Evolutionary conservation across 768 basidiomycete genomes (phyloP), one percentile per base, ranked within the genome.

Genomic region (Tylopilus balloui): DNA sequence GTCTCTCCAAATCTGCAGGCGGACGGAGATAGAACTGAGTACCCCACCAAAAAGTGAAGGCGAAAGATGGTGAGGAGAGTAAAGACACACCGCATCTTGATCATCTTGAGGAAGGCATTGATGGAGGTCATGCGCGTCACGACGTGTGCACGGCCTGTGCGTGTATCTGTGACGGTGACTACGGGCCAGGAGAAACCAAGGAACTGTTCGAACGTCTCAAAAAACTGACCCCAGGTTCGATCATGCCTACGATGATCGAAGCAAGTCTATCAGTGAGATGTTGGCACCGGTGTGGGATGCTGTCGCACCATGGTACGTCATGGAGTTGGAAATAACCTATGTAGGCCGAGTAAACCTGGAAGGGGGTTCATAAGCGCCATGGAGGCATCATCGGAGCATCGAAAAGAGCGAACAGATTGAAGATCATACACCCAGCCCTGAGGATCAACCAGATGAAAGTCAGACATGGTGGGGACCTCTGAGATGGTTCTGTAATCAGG

Each of bases 161-260:
- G 76, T 36, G 73, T 62, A 62, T 90, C 86, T 29, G 89, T 90
- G 37, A 88, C 78, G 1, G 81, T 81, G 52, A 92, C 84, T 15
- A 79, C 81, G 5, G 89, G 89, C 89, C 88, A 92, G 34, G 84
- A 86, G 64, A 90, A 91, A 12, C 78, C 73, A 29, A 92, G 73
- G 65, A 92, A 92, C 24, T 79, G 80, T 41, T 87, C 85, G 61
- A 91, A 91, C 0, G 84, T 78, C 41, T 82, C 78, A 68, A 92
- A 92, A 29, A 85, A 71, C 42, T 82, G 79, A 3, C 86, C 84
- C 89, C 88, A 92, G 23, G 85, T 77, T 47, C 82, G 78, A 47
- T 91, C 87, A 54, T 85, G 86, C 87, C 88, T 88, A 42, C 3
- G 36, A 15, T 1, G 27, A 20, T 19, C 29, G 4, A 51, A 28